Percentiles rank a stretch among this genome's conserved stretches.
These are phyloP conservation scores for Ramaria sp. DNA, from an alignment of 768 basidiomycete species.

Conservation along the genomic window DNA sequence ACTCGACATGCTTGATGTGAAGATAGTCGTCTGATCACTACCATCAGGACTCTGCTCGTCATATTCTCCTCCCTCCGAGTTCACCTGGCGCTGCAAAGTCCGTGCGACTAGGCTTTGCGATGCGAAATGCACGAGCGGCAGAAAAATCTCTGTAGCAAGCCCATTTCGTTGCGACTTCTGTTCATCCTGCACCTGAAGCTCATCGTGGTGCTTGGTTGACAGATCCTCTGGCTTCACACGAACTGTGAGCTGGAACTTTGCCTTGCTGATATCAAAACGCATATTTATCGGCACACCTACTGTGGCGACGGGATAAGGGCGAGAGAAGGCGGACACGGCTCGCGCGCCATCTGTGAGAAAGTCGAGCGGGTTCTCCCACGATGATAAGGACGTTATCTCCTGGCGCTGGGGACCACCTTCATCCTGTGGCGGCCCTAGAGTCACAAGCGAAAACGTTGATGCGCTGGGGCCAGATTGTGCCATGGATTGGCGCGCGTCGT, in stretches of 20 bases:
- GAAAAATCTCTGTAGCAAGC: conserved; percentile 78
- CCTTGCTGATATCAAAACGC: conserved; percentile 64
- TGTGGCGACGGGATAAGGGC: conserved; percentile 71
- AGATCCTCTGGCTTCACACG: conserved; percentile 50
- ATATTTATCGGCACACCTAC: conserved; percentile 59
- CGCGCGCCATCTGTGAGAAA: conserved; percentile 82
- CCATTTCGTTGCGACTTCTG: conserved; percentile 18
- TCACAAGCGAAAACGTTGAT: conserved; percentile 28
- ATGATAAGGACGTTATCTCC: conserved; percentile 16
- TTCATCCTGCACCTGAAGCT: conserved; percentile 9
- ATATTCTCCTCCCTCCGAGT: background rate
- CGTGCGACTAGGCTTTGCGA: conserved; percentile 24
- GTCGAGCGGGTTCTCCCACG: conserved; percentile 43
- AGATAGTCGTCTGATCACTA: background rate
- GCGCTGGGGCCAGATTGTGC: conserved; percentile 19
- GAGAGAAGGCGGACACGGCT: conserved; percentile 71
- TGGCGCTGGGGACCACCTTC: conserved; percentile 11
- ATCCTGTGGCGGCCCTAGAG: conserved; percentile 16
- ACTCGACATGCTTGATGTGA: background rate
- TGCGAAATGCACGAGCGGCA: conserved; percentile 87
- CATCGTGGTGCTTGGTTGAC: conserved; percentile 10
- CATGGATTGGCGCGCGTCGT: conserved; percentile 22
- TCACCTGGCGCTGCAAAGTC: conserved; percentile 7
- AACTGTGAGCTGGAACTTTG: conserved; percentile 60
- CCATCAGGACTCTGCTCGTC: background rate